Conservation (phyloP, 306 rosid genomes). For the Corylus avellana region DNA sequence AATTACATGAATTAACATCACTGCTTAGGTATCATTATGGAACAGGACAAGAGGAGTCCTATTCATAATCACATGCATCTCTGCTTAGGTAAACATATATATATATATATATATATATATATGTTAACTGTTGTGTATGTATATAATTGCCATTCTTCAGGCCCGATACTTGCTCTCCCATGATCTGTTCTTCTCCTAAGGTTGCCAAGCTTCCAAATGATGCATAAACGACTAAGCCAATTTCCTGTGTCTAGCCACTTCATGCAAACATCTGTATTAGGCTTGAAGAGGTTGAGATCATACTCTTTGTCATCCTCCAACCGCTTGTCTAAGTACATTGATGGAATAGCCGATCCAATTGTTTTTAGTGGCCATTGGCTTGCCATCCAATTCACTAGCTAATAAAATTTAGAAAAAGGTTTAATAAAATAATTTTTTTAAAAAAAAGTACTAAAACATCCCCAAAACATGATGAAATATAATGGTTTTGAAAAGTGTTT, state of each 20-base stretch:
- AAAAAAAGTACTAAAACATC: background rate
- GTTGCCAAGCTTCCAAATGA: slow-evolving; percentile 18
- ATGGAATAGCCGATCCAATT: slow-evolving; percentile 24
- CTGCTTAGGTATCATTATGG: too few relatives aligned
- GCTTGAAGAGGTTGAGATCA: slow-evolving; percentile 15
- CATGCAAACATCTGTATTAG: background rate
- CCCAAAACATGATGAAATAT: too few relatives aligned
- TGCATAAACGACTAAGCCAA: slow-evolving; percentile 7
- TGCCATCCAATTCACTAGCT: slow-evolving; percentile 25
- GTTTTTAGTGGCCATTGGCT: slow-evolving; percentile 20
- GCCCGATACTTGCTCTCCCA: slow-evolving; percentile 3
- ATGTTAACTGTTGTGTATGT: too few relatives aligned
- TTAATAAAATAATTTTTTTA: background rate
- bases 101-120: too few relatives aligned
- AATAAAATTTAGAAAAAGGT: background rate
- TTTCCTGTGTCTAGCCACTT: slow-evolving; percentile 23
- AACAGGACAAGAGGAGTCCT: too few relatives aligned
- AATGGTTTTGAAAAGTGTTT: too few relatives aligned
- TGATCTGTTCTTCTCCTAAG: slow-evolving; percentile 21
- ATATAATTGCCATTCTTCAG: background rate
- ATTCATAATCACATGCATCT: too few relatives aligned
- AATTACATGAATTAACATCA: too few relatives aligned
- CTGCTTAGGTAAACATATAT: too few relatives aligned
- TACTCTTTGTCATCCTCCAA: slow-evolving; percentile 19
- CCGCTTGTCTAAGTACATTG: slow-evolving; percentile 24